Evolutionary conservation across 192 early-diverging fungal genomes (phyloP).

Genomic region (Phlyctochytrium planicorne): DNA sequence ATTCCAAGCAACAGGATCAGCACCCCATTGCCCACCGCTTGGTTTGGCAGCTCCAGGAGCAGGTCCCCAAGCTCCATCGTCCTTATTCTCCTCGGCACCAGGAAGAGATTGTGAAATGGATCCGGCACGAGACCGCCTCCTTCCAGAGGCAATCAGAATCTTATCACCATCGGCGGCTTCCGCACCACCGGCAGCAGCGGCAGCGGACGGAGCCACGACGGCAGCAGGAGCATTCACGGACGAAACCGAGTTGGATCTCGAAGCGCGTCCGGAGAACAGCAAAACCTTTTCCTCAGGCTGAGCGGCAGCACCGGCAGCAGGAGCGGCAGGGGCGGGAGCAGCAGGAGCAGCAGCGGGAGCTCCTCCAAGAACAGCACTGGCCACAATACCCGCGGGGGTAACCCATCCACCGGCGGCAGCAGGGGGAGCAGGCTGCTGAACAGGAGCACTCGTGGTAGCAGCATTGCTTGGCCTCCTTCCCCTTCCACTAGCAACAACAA

Average conservation of each 20-base stretch:
- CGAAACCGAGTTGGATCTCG: constrained; percentile 18
- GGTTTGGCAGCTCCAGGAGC: constrained; percentile 8
- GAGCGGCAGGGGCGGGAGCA: constrained; percentile 13
- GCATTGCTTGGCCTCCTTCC: not conserved
- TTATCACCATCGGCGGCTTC: constrained; percentile 17
- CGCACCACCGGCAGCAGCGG: not conserved
- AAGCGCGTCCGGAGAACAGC: constrained; percentile 41
- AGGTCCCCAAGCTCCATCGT: constrained; percentile 14
- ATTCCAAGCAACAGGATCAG: constrained; percentile 46
- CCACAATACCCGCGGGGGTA: constrained; percentile 10
- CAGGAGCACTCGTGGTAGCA: too few relatives aligned
- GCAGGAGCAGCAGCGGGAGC: constrained; percentile 12
- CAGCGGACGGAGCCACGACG: not conserved
- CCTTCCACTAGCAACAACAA: not conserved
- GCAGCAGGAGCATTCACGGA: not conserved
- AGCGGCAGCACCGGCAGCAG: constrained; percentile 10
- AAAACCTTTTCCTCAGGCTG: constrained; percentile 29
- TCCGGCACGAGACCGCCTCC: constrained; percentile 30
- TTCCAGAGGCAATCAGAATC: constrained; percentile 45
- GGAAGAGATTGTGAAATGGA: constrained; percentile 6
- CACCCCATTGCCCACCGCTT: constrained; percentile 36
- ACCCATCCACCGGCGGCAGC: constrained; percentile 8
- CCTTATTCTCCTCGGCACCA: constrained; percentile 3
- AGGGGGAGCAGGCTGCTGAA: not conserved
- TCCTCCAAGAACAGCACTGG: not conserved